Evolutionary conservation across 2,329 filamentous ascomycete species (phyloP), one percentile per base, ranked within the genome.

Genomic region (Neofusicoccum umdonicola): DNA sequence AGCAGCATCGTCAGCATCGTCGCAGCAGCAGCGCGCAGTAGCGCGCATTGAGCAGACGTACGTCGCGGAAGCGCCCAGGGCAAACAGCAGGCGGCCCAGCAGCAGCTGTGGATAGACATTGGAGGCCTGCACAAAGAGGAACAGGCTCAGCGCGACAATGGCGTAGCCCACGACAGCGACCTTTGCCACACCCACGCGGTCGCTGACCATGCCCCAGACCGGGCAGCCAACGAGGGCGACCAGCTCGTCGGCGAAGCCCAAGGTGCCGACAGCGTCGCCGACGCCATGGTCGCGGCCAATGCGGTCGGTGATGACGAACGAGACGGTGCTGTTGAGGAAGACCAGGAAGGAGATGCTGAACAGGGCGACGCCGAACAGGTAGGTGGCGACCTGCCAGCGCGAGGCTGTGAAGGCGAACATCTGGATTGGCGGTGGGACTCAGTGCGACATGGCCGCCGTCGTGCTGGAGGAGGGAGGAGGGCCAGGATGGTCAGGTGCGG

Each of bases 101-200:
- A 98, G 81, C 69, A 99, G 82, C 75, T 96, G 89, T 9, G 95
- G 94, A 78, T 97, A 97, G 8, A 97, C 87, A 78, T 93, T 92
- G 69, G 82, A 84, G 34, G 92, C 92, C 82, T 96, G 92, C 31
- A 97, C 93, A 72, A 97, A 91, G 13, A 93, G 76, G 51, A 90
- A 85, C 66, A 99, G 79, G 19, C 92, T 87, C 12, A 93, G 68
- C 0, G 90, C 93, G 63, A 98, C 90, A 69, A 97, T 86, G 27
- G 84, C 78, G 75, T 97, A 99, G 7, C 95, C 95, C 44, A 90
- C 78, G 27, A 93, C 90, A 4, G 81, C 80, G 35, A 84, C 82
- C 54, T 73, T 75, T 71, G 90, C 82, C 66, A 94, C 91, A 66
- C 91, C 91, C 52, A 93, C 79, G 35, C 90, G 84, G 76, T 95